phyloP scores from a whole-genome alignment of 805 yeast species.

The Sugiyamaella qingdaonensis region DNA sequence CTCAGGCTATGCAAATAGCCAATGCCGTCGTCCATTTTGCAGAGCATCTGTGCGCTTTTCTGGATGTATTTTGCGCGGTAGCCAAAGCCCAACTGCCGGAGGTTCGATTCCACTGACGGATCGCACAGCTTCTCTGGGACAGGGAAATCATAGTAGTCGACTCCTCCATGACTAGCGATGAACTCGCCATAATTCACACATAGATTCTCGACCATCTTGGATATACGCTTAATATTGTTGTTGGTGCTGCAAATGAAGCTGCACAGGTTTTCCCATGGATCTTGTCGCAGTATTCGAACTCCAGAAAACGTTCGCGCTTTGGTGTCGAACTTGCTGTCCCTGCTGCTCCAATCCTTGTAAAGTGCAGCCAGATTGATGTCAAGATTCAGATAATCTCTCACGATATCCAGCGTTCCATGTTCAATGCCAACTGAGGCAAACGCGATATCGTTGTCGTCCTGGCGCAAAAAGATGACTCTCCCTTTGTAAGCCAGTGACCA shows the following conservation, averaged over 20 bases:
- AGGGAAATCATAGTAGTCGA: conserved; percentile 71
- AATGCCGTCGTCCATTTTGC: conserved; percentile 33
- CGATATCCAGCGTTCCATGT: conserved; percentile 35
- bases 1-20: conserved; percentile 37
- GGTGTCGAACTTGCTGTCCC: conserved; percentile 48
- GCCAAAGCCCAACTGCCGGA: conserved; percentile 62
- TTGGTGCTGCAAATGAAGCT: conserved; percentile 95
- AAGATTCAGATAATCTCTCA: conserved; percentile 69
- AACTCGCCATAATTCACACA: conserved; percentile 66
- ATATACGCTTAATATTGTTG: conserved; percentile 88
- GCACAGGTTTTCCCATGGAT: conserved; percentile 93
- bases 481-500: conserved; percentile 53
- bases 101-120: conserved; percentile 40
- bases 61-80: conserved; percentile 87
- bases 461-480: conserved; percentile 61
- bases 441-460: conserved; percentile 38
- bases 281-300: conserved; percentile 81
- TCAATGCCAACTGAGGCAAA: not conserved
- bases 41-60: conserved; percentile 62
- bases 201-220: conserved; percentile 82
- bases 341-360: conserved; percentile 56
- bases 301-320: conserved; percentile 48
- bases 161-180: conserved; percentile 50
- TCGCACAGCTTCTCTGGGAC: conserved; percentile 47
- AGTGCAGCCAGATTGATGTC: conserved; percentile 50